Evolutionary conservation across 176 grass and related monocot species (phyloP), one percentile per base, ranked within the genome.

Genomic region (Rhipidocladum racemiflorum): DNA sequence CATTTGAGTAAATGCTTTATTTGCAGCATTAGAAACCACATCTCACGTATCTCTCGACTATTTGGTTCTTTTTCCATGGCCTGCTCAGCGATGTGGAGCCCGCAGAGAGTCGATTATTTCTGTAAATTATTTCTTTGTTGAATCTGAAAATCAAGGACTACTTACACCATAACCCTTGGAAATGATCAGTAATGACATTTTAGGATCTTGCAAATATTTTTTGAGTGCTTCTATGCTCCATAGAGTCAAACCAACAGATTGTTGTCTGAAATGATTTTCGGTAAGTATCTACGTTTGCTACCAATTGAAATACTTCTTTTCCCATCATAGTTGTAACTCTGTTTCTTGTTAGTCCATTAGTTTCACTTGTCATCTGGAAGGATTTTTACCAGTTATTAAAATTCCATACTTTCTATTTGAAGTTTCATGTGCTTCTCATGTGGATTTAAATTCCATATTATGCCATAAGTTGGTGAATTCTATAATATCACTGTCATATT

Each of bases 71-170:
- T 72, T 38, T 3, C 20, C 12, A 24, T 65, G 20, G 3, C 56
- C 46, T 65, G n/a, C n/a, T n/a, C n/a, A n/a, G n/a, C n/a, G n/a
- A n/a, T 83, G 90, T 97, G 75, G 94, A 97, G 79, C 94, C 94
- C 70, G 27, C 76, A 63, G 94, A 93, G 75, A 91, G 84, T 67
- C 65, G 88, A 57, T 93, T 54, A 70, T 97, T 85, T 97, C 86
- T 81, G 81, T 88, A 88, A 72, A n/a, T 21, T 14, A 30, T 68
- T 18, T 12, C 27, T n/a, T n/a, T 27, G 30, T n/a, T 40, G 1
- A 2, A 69, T 9, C 53, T 27, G 4, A 69, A 79, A 67, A 36
- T 10, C 12, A 10, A 23, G 51, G 1, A 23, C 4, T 21, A 12
- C 9, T 59, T 27, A 27, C 30, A 21, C 1, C 35, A 39, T 36